These are phyloP conservation scores for Pseudopyrenochaeta lycopersici DNA, from an alignment of 2,329 filamentous ascomycete genomes.

Conservation along the genomic window DNA sequence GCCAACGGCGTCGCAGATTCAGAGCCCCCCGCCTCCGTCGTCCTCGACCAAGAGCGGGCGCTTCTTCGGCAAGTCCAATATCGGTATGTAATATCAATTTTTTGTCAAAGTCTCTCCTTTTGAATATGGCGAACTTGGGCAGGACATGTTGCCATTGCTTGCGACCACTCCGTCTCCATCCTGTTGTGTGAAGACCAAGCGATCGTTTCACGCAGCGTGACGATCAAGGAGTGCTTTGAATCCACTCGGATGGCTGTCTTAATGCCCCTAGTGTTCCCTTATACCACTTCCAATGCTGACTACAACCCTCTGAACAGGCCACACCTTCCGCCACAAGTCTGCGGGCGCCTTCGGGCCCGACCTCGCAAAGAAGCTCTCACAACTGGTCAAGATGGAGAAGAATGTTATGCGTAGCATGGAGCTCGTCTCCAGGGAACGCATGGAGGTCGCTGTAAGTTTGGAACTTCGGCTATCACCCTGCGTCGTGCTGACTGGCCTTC, in stretches of 20 bases:
- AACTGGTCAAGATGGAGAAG: slow-evolving; percentile 99
- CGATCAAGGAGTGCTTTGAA: neutral
- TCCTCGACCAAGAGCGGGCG: slow-evolving; percentile 91
- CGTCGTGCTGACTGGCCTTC: slow-evolving; percentile 23
- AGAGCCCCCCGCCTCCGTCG: slow-evolving; percentile 92
- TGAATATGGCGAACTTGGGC: too few relatives aligned
- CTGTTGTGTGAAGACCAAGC: too few relatives aligned
- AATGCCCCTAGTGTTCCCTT: neutral
- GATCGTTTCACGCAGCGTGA: neutral
- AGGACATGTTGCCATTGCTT: neutral
- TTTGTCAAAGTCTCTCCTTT: neutral
- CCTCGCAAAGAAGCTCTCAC: slow-evolving; percentile 95
- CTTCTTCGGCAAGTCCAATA: slow-evolving; percentile 84
- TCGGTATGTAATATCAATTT: slow-evolving; percentile 71
- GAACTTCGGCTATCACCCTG: slow-evolving; percentile 4
- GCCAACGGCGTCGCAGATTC: slow-evolving; percentile 87
- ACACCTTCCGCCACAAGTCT: slow-evolving; percentile 76
- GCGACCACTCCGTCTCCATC: too few relatives aligned
- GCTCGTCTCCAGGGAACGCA: slow-evolving; percentile 90
- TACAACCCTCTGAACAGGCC: slow-evolving; percentile 57
- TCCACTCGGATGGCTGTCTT: neutral
- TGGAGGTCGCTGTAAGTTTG: slow-evolving; percentile 91
- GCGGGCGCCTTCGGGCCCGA: slow-evolving; percentile 84
- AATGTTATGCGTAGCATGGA: slow-evolving; percentile 99
- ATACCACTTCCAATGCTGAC: slow-evolving; percentile 11